Evolutionary conservation across 768 basidiomycete genomes (phyloP), one percentile per base, ranked within the genome.

Genomic region (Mycena maculata): DNA sequence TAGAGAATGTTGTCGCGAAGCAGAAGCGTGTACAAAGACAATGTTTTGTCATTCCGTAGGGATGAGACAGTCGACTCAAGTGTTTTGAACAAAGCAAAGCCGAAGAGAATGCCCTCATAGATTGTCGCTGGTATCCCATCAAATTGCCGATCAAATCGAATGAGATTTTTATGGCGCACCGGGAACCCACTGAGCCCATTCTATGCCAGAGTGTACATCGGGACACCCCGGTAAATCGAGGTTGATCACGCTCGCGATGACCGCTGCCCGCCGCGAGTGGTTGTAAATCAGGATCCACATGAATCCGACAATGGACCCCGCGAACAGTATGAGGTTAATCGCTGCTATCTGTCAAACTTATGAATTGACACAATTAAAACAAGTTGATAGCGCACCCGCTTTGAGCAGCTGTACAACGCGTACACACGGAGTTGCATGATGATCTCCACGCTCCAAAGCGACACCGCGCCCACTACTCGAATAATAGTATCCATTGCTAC

Each of bases 351-450:
- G 25, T 12, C 11, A 3, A 10, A 16, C n/a, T n/a, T n/a, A n/a
- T 5, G 44, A 27, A 25, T 27, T 16, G 16, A 31, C 12, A 22
- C 54, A n/a, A n/a, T 20, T 33, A 38, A 41, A 53, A n/a, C 13
- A 42, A 22, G 22, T 48, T 28, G 38, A 23, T 30, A 45, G 36
- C 75, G 66, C 28, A 83, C 84, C 70, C 73, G 78, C 67, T 79
- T 80, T 3, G 82, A 84, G 45, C 80, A 79, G 36, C 74, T 72
- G 60, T 75, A 86, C 13, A 86, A 68, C 0, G 82, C 82, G 63
- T 84, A 84, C 31, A 85, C 75, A 15, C 84, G 78, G 25, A 85
- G 64, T 71, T 84, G 83, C 82, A 86, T 84, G 65, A 84, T 74
- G 20, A 85, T 82, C 67, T 86, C 84, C 13, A 85, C 78, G 31